Percentiles rank a stretch among this genome's conserved stretches.
Evolutionary conservation across 164 flowering plant species (phyloP).

Genomic region (Piper longum): DNA sequence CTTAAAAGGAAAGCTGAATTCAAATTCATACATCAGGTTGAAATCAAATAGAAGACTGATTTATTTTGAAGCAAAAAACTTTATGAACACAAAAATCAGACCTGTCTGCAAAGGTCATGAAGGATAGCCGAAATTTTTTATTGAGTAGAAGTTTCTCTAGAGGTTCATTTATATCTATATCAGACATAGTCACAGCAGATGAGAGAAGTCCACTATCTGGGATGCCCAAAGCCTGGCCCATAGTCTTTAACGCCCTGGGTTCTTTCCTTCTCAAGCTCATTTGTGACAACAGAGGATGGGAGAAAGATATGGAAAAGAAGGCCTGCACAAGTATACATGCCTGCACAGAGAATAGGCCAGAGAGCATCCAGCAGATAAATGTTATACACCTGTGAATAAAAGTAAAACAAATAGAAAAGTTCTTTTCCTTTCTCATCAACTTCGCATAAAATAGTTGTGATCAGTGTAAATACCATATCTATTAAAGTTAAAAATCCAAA

Average conservation of each 20-base stretch:
- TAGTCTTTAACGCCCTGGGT: conserved; percentile 25
- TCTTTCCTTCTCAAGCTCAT: conserved; percentile 63
- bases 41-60: no score
- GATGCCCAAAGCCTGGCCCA: conserved; percentile 77
- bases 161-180: conserved; percentile 49
- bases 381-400: no score
- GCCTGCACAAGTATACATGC: conserved; percentile 56
- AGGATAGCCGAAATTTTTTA: conserved; percentile 64
- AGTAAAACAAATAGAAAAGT: no score
- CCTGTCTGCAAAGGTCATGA: conserved; percentile 89
- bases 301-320: conserved; percentile 65
- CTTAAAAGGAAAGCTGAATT: no score
- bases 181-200: conserved; percentile 19
- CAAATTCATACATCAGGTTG: no score
- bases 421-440: no score
- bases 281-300: conserved; percentile 71
- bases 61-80: no score
- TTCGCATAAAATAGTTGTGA: no score
- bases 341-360: conserved; percentile 22
- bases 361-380: no score
- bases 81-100: conserved; percentile 2
- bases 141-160: conserved; percentile 65
- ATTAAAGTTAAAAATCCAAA: no score
- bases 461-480: no score
- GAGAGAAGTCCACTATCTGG: conserved; percentile 47